Evolutionary conservation across 2,329 filamentous ascomycete genomes (phyloP).

Genomic region (Bisporella sp.): DNA sequence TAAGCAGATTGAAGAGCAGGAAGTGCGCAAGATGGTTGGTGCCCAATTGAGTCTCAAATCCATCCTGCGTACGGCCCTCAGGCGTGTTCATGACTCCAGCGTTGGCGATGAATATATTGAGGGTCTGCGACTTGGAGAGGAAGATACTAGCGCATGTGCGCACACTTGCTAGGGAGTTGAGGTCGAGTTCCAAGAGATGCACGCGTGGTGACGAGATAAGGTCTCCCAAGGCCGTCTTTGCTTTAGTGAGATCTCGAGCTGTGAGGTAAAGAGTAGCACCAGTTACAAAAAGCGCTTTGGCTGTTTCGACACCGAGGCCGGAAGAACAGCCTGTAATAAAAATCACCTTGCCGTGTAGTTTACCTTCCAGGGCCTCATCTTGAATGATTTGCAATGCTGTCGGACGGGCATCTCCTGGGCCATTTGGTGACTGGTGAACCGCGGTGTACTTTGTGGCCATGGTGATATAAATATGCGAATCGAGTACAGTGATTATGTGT

Average conservation of each 20-base stretch:
- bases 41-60: slow-evolving; percentile 43
- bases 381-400: slow-evolving; percentile 28
- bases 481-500: too few species aligned
- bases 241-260: slow-evolving; percentile 28
- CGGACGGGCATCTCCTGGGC: slow-evolving; percentile 26
- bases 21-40: slow-evolving; percentile 48
- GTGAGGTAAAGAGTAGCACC: slow-evolving; percentile 31
- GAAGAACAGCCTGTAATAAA: slow-evolving; percentile 32
- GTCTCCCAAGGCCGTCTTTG: slow-evolving; percentile 26
- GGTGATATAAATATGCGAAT: too few species aligned
- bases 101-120: slow-evolving; percentile 26
- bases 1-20: slow-evolving; percentile 44
- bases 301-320: slow-evolving; percentile 31
- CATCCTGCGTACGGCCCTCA: slow-evolving; percentile 33
- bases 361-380: slow-evolving; percentile 13
- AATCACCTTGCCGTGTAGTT: slow-evolving; percentile 32
- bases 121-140: slow-evolving; percentile 17
- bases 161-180: slow-evolving; percentile 27
- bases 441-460: slow-evolving; percentile 4
- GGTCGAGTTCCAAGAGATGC: slow-evolving; percentile 27
- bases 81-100: slow-evolving; percentile 15
- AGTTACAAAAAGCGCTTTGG: slow-evolving; percentile 26
- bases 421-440: slow-evolving; percentile 8
- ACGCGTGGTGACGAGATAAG: slow-evolving; percentile 31
- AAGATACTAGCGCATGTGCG: slow-evolving; percentile 23